These are phyloP conservation scores for Globisporangium irregulare DNA, from an alignment of 352 stramenopile genomes.

Conservation along the genomic window DNA sequence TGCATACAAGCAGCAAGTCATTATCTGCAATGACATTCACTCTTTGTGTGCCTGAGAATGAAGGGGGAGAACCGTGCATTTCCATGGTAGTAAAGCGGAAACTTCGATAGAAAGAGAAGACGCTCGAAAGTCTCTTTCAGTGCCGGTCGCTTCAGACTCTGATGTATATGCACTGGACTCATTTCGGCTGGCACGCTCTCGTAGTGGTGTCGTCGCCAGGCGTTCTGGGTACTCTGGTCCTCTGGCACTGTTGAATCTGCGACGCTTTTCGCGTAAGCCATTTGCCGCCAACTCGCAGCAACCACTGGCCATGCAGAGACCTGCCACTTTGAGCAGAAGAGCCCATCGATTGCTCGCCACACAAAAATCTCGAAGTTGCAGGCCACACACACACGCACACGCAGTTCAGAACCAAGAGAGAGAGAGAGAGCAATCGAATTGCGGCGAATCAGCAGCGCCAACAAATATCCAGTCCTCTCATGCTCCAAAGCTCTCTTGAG, in stretches of 20 bases:
- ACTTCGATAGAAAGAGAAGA: background rate
- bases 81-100: background rate
- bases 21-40: background rate
- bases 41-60: no score
- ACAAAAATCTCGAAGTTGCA: background rate
- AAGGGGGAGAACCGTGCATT: background rate
- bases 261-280: background rate
- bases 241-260: background rate
- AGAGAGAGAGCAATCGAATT: background rate
- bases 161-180: background rate
- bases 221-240: background rate
- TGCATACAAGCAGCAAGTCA: background rate
- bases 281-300: background rate
- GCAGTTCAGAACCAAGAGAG: background rate
- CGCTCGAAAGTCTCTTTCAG: background rate
- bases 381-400: no score
- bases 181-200: background rate
- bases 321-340: background rate
- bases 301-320: background rate
- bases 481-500: background rate
- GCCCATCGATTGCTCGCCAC: background rate
- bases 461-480: background rate
- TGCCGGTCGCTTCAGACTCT: background rate
- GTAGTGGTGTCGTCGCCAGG: background rate
- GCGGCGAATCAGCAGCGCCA: background rate